These are phyloP conservation scores for Porcisia deanei DNA, from an alignment of 208 protist species.

Conservation along the genomic window DNA sequence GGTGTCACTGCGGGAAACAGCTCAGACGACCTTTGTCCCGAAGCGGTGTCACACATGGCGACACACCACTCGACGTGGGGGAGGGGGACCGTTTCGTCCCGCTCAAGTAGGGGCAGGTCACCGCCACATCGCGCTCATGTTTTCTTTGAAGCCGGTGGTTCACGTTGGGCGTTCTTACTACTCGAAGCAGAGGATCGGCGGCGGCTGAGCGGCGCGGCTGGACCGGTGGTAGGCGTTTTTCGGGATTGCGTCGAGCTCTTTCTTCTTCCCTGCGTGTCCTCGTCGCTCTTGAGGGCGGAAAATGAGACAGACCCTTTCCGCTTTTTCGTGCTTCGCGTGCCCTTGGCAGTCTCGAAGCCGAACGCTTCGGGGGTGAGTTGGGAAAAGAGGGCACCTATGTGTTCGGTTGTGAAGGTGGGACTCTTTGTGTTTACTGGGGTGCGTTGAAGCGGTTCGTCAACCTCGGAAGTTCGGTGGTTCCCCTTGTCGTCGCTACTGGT, in stretches of 20 bases:
- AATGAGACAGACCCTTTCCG: constrained; percentile 29
- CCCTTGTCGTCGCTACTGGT: too few species aligned
- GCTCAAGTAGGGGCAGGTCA: too few species aligned
- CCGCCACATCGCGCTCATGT: neutral
- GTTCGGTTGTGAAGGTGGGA: constrained; percentile 23
- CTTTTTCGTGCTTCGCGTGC: constrained; percentile 1
- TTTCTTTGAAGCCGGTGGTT: constrained; percentile 20
- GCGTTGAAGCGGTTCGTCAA: neutral
- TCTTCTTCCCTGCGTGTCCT: neutral
- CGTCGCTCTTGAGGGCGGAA: neutral
- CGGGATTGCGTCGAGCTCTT: constrained; percentile 2
- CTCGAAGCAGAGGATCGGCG: constrained; percentile 9
- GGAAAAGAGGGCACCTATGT: constrained; percentile 41
- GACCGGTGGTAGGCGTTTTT: neutral
- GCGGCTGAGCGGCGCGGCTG: neutral
- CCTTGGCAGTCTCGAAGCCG: constrained; percentile 17
- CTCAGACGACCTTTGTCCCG: too few species aligned
- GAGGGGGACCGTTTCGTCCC: too few species aligned
- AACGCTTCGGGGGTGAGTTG: constrained; percentile 53
- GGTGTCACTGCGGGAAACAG: too few species aligned
- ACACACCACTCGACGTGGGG: neutral
- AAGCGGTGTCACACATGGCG: too few species aligned
- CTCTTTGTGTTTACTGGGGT: neutral
- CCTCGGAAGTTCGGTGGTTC: neutral
- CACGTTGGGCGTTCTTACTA: neutral